Evolutionary conservation across 192 early-diverging fungal genomes (phyloP), one percentile per base, ranked within the genome.

Genomic region (Coemansia sp.): DNA sequence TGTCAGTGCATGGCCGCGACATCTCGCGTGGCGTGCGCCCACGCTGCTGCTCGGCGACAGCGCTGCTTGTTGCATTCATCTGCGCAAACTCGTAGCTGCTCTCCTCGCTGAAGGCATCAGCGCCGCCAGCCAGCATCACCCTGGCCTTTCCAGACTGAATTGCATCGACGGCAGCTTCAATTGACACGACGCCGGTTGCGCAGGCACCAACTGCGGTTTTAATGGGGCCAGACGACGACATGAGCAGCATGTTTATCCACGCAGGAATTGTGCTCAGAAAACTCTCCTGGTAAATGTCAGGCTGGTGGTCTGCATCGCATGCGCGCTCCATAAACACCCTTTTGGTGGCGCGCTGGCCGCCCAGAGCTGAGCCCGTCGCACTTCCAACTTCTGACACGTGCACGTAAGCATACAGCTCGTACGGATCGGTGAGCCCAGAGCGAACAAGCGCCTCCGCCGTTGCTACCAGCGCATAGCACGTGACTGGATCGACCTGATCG

Each of bases 221-320:
- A 80, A 98, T 94, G 14, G 95, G 95, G 16, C 95, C 94, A 4
- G 94, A 92, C 12, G 94, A 88, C 13, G 94, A 96, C 46, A 98
- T 85, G 54, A 98, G 83, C 70, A 98, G 87, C 90, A 98, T 87
- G 85, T 98, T 98, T 66, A 98, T 85, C 95, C 95, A 98, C 48
- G 94, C 95, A 44, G 94, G 87, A 89, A 92, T 92, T 60, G 94
- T 96, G 87, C 92, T 96, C 75, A 96, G 90, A 86, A 98, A 98
- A n/a, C 88, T 88, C 82, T 98, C 95, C 71, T 98, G 94, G 64
- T 96, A 86, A 67, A 97, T 93, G 75, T 97, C 95, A 64, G 91
- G 88, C 76, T 93, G 92, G 19, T 94, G 87, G 65, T 91, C 91
- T 74, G 88, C 86, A 74, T 95, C 95, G 45, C 92, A 71, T 5